These are phyloP conservation scores for Pilobolus umbonatus DNA, from an alignment of 192 early-diverging fungal species.

Conservation along the genomic window DNA sequence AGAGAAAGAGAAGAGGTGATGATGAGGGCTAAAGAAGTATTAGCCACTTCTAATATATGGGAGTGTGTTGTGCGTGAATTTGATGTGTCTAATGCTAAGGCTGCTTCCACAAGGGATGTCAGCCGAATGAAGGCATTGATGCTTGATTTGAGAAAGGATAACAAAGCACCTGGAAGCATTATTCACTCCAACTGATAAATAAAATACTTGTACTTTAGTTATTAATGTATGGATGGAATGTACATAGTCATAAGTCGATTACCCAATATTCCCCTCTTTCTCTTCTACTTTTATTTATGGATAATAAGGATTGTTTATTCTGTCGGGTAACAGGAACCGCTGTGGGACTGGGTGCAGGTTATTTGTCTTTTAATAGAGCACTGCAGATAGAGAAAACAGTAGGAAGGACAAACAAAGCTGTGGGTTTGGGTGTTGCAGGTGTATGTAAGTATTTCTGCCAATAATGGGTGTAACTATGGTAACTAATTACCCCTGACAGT, in stretches of 20 bases:
- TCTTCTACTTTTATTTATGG: too few relatives aligned
- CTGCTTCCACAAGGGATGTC: conserved; percentile 52
- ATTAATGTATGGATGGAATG: too few relatives aligned
- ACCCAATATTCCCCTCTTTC: too few relatives aligned
- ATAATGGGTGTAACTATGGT: too few relatives aligned
- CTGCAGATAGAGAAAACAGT: neutral
- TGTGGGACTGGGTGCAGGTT: conserved; percentile 1
- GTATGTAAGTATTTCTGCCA: conserved; percentile 11
- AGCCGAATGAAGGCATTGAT: conserved; percentile 67
- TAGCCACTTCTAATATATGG: conserved; percentile 57
- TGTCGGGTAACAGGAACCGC: conserved; percentile 3
- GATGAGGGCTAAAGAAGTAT: conserved; percentile 8
- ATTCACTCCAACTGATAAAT: conserved; percentile 8
- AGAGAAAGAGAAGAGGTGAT: conserved; percentile 20
- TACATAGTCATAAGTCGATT: too few relatives aligned
- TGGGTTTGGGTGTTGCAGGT: conserved; percentile 8
- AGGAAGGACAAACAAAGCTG: conserved; percentile 2
- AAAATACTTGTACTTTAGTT: conserved; percentile 4
- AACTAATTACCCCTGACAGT: too few relatives aligned
- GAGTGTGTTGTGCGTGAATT: conserved; percentile 65
- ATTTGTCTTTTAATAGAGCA: conserved; percentile 3
- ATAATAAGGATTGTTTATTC: neutral
- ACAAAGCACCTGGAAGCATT: conserved; percentile 60
- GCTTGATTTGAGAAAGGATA: conserved; percentile 61
- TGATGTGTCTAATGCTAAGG: conserved; percentile 39